Evolutionary conservation across 2,329 filamentous ascomycete genomes (phyloP), one percentile per base, ranked within the genome.

Genomic region (Corynespora cassiicola): DNA sequence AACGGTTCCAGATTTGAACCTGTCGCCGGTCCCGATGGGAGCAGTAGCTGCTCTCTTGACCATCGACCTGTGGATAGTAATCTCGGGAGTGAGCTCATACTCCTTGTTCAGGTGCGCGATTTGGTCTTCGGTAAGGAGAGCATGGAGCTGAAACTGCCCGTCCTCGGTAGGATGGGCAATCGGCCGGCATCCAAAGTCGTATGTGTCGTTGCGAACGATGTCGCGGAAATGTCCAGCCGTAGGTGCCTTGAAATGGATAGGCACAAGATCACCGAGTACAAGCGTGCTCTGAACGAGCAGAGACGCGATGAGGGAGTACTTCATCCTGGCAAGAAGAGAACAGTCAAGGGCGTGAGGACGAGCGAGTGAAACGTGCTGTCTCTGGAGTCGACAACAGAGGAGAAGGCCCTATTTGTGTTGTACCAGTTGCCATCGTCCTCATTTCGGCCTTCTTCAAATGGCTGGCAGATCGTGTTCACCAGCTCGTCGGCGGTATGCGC

Each of bases 1-100:
- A 9, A 69, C 45, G 3, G 63, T 63, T 21, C 75, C 75, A 38
- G 65, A 58, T 12, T 65, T 56, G 59, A 75, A 47, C 62, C 76
- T 18, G 56, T 71, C 51, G 58, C 77, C 62, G 29, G 50, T 58
- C 17, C 63, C 63, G 20, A 66, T 66, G 10, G 63, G 63, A 12
- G 63, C 62, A 6, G 54, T 57, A 11, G 53, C 59, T 10, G 47
- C 56, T 36, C 61, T 47, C 50, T 65, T 65, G 26, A 45, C 50
- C 26, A 64, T 39, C 3, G 49, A 39, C 16, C 52, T 45, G 30
- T 56, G 52, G 12, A 64, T 45, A 9, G 48, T 50, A 29, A 64
- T 42, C 25, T 60, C 58, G 10, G 48, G 32, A 6, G 44, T 42
- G 15, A 38, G 26, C 23, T 50, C 47, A 31, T 59, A 58, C 44